A percentile compares a stretch with the other conserved stretches of the same genome.
Evolutionary conservation across 306 rosid genomes (phyloP).

Genomic region (Sicyos edulis): DNA sequence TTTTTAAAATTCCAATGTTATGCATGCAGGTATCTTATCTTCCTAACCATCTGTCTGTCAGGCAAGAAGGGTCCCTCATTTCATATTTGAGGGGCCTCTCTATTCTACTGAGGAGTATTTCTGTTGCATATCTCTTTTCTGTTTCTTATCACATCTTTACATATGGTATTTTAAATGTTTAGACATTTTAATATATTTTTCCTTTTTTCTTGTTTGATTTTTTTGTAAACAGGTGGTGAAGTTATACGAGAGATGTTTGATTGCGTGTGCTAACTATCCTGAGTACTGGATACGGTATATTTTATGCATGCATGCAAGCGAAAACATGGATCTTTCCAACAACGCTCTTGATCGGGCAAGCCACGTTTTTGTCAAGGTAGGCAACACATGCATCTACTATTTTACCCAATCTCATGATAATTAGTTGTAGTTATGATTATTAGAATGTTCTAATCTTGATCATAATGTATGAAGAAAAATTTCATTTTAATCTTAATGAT

Average conservation of each 20-base stretch:
- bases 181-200: constrained; percentile 10
- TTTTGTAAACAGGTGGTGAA: constrained; percentile 67
- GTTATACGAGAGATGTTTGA: constrained; percentile 89
- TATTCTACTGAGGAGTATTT: constrained; percentile 90
- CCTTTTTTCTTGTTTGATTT: constrained; percentile 18
- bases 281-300: constrained; percentile 93
- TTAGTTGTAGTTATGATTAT: neutral
- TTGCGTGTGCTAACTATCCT: constrained; percentile 96
- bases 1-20: constrained; percentile 94
- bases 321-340: constrained; percentile 79
- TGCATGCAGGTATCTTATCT: constrained; percentile 98
- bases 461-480: neutral
- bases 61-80: constrained; percentile 99
- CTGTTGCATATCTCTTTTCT: constrained; percentile 61
- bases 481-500: too few species aligned
- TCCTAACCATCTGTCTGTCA: constrained; percentile 86
- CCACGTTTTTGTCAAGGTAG: constrained; percentile 95
- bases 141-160: constrained; percentile 42
- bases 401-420: neutral
- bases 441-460: neutral
- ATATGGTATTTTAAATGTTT: constrained; percentile 18
- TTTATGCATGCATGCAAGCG: constrained; percentile 67
- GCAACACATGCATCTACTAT: neutral
- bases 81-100: constrained; percentile 99
- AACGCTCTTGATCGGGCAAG: constrained; percentile 93